Evolutionary conservation across 441 rosid species (phyloP), one percentile per base, ranked within the genome.

Genomic region (Croton laevigatus): DNA sequence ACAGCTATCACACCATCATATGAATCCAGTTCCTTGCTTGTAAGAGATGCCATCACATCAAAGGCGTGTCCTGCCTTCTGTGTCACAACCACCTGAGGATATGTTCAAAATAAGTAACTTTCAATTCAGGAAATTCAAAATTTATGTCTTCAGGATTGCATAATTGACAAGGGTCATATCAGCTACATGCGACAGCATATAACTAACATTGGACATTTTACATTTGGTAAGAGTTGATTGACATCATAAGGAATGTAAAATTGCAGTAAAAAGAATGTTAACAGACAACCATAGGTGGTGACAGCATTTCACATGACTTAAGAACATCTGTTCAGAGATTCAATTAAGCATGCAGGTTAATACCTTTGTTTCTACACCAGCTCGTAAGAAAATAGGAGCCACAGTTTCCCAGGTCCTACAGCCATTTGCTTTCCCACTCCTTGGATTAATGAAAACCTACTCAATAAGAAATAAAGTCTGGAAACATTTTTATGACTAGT

Each of bases 51-150:
- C 90, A 87, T 81, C 78, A 82, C 88, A 79, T 94, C 89, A 80
- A 81, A 90, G 66, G 98, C 98, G 68, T 94, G 97, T 36, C 94
- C 94, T 74, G 95, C 93, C 79, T 91, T 90, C 78, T 86, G 78
- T 20, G 97, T 91, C 54, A 91, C 86, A 67, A 88, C 81, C 71
- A 94, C 94, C 98, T 94, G 86, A 78, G 59, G 61, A 40, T 67
- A 75, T 61, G 65, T 61, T 73, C 37, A 59, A 72, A 76, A 72
- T 14, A 45, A 62, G 36, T 45, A 20, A 55, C 37, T 62, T 8
- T n/a, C 14, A 14, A 65, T 38, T 37, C 20, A 20, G 17, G 60
- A 22, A 45, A 69, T 17, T 12, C 1, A 13, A 46, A 23, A 46
- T 17, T 49, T 58, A 32, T 32, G 17, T 48, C 19, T 40, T 4